Evolutionary conservation across 768 basidiomycete genomes (phyloP).

Genomic region (Lepiota brunneoincarnata): DNA sequence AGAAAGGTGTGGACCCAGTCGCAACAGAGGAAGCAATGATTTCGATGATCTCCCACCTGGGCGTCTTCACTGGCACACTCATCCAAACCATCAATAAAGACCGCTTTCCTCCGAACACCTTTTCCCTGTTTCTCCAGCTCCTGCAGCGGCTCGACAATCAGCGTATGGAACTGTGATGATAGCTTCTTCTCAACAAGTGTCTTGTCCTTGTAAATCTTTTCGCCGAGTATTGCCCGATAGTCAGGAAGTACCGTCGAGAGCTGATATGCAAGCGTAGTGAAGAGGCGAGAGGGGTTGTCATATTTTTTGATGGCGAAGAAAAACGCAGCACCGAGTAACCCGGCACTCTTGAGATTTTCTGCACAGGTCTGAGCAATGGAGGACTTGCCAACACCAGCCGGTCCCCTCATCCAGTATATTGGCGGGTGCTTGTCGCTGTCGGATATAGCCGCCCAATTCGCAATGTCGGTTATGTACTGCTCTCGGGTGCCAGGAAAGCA

Average conservation of each 20-base stretch:
- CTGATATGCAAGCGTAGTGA: slow-evolving; percentile 7
- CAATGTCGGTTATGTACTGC: not conserved
- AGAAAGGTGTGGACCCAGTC: not conserved
- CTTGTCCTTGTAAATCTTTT: not conserved
- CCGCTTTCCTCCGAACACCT: not conserved
- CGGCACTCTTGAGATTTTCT: not conserved
- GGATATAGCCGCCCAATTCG: not conserved
- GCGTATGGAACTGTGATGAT: not conserved
- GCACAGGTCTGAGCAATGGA: slow-evolving; percentile 5
- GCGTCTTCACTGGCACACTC: not conserved
- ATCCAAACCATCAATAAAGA: slow-evolving; percentile 4
- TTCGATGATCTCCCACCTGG: not conserved
- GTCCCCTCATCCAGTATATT: slow-evolving; percentile 5
- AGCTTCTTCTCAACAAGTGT: not conserved
- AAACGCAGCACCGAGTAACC: slow-evolving; percentile 7
- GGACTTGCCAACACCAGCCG: slow-evolving; percentile 9
- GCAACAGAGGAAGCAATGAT: not conserved
- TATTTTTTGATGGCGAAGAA: slow-evolving; percentile 1
- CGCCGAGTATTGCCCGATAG: not conserved
- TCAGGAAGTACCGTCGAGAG: not conserved
- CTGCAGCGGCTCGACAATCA: not conserved
- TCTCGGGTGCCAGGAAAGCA: slow-evolving; percentile 1
- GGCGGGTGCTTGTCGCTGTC: not conserved
- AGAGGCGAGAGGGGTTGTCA: not conserved
- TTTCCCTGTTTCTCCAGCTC: not conserved